Evolutionary conservation across 83 land plant species (phyloP), one percentile per base, ranked within the genome.

Genomic region (Diphasiastrum complanatum): DNA sequence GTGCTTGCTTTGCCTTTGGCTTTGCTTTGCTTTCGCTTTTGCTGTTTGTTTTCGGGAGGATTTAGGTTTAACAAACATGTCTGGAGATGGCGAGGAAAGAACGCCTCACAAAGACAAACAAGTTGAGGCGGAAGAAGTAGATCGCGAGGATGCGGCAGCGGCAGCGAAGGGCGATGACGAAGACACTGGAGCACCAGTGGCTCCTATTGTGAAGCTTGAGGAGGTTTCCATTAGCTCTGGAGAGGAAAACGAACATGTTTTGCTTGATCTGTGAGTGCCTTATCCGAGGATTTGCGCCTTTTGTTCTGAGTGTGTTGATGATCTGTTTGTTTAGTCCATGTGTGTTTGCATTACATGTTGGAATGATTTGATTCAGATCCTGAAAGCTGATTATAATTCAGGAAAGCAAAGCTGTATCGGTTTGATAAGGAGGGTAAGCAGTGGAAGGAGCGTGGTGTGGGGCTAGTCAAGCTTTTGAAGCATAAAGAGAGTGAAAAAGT

Each of bases 391-490:
- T n/a, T n/a, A n/a, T n/a, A n/a, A n/a, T n/a, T 23, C 66, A 89
- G 96, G 76, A 89, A 82, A 51, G 71, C 95, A 23, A 89, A 83
- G 68, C 80, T 86, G 6, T 89, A 89, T 51, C 70, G 88, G 45
- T 89, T 75, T 61, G 87, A 82, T 30, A 80, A 79, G 60, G 85
- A 77, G 0, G 81, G 85, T 5, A 87, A 74, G 26, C 87, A 80
- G 69, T 85, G 95, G 91, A 89, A 85, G 75, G 91, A 85, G 66
- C 73, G 83, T 32, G 95, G 95, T 4, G 80, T 52, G 32, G 91
- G 95, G 16, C 69, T 58, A 32, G 82, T 83, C 55, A 86, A 83
- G 73, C 61, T 89, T 19, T 47, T 85, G 55, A 83, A 85, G 72
- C 91, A 89, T 61, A 80, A 83, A 69, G 74, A 57, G 31, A 70